Evolutionary conservation across 257 asterid species (phyloP).

Genomic region (Forsythia suspensa): DNA sequence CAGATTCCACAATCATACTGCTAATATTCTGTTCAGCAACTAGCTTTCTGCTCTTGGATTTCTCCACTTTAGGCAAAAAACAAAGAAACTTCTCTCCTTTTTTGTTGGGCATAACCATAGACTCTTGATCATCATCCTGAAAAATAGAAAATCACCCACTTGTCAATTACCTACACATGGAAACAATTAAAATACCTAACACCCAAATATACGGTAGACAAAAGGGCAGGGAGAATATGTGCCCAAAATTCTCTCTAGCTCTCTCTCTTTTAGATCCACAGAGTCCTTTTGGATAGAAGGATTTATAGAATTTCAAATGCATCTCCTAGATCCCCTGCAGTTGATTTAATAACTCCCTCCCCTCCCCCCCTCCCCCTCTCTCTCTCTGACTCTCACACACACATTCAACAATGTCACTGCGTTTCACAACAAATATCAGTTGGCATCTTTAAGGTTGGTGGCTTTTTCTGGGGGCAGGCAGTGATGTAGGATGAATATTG

Average conservation of each 20-base stretch:
- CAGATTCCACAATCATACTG: slow-evolving; percentile 88
- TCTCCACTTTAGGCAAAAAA: slow-evolving; percentile 81
- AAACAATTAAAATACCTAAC: neutral
- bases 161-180: neutral
- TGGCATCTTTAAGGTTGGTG: neutral
- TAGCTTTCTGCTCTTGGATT: slow-evolving; percentile 68
- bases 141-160: slow-evolving; percentile 18
- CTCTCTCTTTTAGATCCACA: too few species aligned
- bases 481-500: neutral
- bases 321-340: neutral
- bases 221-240: neutral
- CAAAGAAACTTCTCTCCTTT: slow-evolving; percentile 79
- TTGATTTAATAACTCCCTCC: too few species aligned
- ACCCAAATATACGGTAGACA: neutral
- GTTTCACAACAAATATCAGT: neutral
- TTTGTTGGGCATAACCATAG: slow-evolving; percentile 67
- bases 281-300: neutral
- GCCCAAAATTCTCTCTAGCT: too few species aligned
- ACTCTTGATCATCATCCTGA: slow-evolving; percentile 91
- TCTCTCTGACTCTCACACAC: neutral
- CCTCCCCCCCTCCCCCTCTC: too few species aligned
- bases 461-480: neutral
- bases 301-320: neutral
- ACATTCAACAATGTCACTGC: neutral
- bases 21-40: slow-evolving; percentile 75